Conservation (phyloP, 768 basidiomycete species). For the Podaxis sp. region DNA sequence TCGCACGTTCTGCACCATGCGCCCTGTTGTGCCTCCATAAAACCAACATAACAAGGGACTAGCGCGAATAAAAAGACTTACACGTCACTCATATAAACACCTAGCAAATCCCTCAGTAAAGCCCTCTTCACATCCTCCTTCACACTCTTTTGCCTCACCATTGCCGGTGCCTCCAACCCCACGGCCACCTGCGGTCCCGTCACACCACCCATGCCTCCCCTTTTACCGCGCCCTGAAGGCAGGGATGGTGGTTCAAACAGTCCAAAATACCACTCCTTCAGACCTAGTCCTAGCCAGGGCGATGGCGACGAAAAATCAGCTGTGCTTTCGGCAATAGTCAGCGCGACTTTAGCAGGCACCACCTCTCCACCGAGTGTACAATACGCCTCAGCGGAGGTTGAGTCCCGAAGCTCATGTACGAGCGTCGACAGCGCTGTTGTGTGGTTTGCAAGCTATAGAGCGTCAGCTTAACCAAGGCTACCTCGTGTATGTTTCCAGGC, state of each 20-base stretch:
- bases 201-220: not conserved
- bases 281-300: slow-evolving; percentile 24
- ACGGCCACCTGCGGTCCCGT: not conserved
- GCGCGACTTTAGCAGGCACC: slow-evolving; percentile 55
- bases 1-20: slow-evolving; percentile 51
- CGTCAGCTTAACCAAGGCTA: not conserved
- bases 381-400: slow-evolving; percentile 78
- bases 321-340: slow-evolving; percentile 36
- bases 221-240: slow-evolving; percentile 21
- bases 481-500: not conserved
- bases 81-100: slow-evolving; percentile 81
- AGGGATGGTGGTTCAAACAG: slow-evolving; percentile 30
- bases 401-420: slow-evolving; percentile 67
- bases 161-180: slow-evolving; percentile 12
- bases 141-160: slow-evolving; percentile 32
- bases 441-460: slow-evolving; percentile 41
- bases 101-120: slow-evolving; percentile 65
- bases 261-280: slow-evolving; percentile 51
- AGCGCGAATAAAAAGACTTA: slow-evolving; percentile 31
- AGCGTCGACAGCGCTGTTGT: slow-evolving; percentile 61
- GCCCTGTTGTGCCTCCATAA: slow-evolving; percentile 32
- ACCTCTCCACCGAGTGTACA: slow-evolving; percentile 79
- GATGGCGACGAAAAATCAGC: not conserved
- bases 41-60: not conserved
- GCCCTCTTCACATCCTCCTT: slow-evolving; percentile 48